Conservation (phyloP, 345 rosid genomes). For the Syzygium aromaticum region DNA sequence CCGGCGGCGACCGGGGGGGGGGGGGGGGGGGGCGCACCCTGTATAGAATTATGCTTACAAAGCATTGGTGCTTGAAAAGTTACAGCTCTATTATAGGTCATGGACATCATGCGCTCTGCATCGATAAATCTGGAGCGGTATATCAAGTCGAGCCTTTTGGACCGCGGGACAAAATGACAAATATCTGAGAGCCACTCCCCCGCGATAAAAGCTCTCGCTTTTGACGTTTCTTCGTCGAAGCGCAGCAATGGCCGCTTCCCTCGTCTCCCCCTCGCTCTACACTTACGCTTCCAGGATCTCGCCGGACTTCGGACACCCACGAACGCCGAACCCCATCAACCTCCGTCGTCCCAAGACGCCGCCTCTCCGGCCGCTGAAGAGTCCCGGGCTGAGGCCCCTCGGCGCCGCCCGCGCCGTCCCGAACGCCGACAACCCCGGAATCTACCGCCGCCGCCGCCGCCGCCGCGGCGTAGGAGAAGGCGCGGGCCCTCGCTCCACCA, state of each 20-base stretch:
- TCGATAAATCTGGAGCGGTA: background rate
- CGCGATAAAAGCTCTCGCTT: background rate
- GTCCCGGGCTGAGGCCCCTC: conserved; percentile 3
- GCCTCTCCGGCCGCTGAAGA: background rate
- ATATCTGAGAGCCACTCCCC: background rate
- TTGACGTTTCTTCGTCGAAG: background rate
- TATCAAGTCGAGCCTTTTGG: background rate
- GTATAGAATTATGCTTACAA: background rate
- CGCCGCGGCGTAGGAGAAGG: background rate
- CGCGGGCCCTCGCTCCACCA: background rate
- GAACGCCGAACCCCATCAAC: background rate
- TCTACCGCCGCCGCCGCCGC: conserved; percentile 21
- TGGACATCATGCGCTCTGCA: background rate
- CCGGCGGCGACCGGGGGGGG: background rate
- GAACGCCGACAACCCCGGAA: conserved; percentile 6
- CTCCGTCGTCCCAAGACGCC: background rate
- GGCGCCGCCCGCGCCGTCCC: conserved; percentile 22
- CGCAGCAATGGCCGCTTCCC: background rate
- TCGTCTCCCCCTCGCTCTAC: background rate
- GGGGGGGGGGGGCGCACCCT: too few species aligned
- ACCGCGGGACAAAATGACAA: background rate
- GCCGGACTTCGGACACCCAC: background rate
- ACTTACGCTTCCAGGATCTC: background rate
- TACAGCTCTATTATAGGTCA: background rate
- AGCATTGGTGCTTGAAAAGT: background rate